These are phyloP conservation scores for Corchorus capsularis DNA, from an alignment of 345 rosid genomes.

Conservation along the genomic window DNA sequence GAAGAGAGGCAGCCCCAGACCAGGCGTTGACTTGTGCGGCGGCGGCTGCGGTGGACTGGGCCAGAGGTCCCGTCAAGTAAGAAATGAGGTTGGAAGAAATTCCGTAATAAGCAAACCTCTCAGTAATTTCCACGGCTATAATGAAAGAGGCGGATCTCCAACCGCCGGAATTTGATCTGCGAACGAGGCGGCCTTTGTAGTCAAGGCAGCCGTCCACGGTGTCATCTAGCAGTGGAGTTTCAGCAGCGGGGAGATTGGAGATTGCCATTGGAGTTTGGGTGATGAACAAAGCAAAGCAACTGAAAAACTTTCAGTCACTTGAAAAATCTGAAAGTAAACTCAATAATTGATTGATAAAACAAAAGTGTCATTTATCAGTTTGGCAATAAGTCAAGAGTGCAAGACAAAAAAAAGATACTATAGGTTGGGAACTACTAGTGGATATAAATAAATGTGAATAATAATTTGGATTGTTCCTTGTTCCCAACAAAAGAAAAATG, in stretches of 20 bases:
- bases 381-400: too few relatives aligned
- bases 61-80: constrained; percentile 22
- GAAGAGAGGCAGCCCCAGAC: constrained; percentile 15
- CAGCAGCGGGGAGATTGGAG: not conserved
- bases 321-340: too few relatives aligned
- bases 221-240: constrained; percentile 23
- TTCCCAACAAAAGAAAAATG: too few relatives aligned
- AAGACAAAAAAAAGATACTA: too few relatives aligned
- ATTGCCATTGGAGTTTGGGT: not conserved
- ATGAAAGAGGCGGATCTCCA: constrained; percentile 59
- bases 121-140: constrained; percentile 24
- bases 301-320: too few relatives aligned
- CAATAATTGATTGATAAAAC: too few relatives aligned
- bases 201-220: constrained; percentile 35
- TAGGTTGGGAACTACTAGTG: too few relatives aligned
- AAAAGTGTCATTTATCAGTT: too few relatives aligned
- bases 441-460: too few relatives aligned
- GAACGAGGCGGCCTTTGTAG: constrained; percentile 35
- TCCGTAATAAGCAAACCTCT: constrained; percentile 23
- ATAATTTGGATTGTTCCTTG: too few relatives aligned
- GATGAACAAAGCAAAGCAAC: too few relatives aligned
- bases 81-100: constrained; percentile 20
- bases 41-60: constrained; percentile 14
- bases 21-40: constrained; percentile 21
- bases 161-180: constrained; percentile 40